A percentile compares a stretch with the other conserved stretches of the same genome.
Conservation (phyloP, 2,329 filamentous ascomycete species). For the Fusarium multiceps region DNA sequence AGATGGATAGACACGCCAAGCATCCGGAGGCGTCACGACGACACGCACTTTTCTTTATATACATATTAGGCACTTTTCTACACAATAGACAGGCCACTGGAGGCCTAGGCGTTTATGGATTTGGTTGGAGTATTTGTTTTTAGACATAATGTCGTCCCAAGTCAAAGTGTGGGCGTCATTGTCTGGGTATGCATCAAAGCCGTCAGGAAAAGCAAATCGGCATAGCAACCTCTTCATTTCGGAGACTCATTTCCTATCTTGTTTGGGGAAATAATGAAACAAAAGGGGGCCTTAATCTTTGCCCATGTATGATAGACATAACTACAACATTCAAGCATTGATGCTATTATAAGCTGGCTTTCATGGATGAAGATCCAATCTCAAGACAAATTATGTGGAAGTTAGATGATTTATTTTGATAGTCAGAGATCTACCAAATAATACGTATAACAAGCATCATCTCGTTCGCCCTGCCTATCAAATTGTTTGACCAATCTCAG, state of each 20-base stretch:
- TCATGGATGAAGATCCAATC: background rate
- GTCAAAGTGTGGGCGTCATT: background rate
- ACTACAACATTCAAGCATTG: background rate
- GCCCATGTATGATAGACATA: conserved; percentile 7
- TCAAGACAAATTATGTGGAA: background rate
- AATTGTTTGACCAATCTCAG: background rate
- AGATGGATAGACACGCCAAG: conserved; percentile 29
- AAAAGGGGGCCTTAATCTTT: background rate
- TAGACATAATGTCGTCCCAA: background rate
- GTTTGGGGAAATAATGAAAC: conserved; percentile 1
- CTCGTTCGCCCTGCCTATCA: background rate
- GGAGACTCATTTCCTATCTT: conserved; percentile 2
- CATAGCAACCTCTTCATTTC: conserved; percentile 2
- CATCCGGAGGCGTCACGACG: conserved; percentile 37
- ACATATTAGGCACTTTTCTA: conserved; percentile 27
- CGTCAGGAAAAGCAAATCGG: background rate
- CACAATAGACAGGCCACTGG: conserved; percentile 31
- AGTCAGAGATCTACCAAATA: background rate
- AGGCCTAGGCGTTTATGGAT: conserved; percentile 25
- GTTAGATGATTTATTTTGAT: background rate
- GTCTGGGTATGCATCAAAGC: background rate
- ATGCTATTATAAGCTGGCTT: background rate
- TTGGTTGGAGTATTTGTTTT: conserved; percentile 13
- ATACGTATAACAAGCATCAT: background rate
- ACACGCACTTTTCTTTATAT: conserved; percentile 34